These are phyloP conservation scores for Talaromyces sp. DNA, from an alignment of 2,329 filamentous ascomycete species.

Conservation along the genomic window DNA sequence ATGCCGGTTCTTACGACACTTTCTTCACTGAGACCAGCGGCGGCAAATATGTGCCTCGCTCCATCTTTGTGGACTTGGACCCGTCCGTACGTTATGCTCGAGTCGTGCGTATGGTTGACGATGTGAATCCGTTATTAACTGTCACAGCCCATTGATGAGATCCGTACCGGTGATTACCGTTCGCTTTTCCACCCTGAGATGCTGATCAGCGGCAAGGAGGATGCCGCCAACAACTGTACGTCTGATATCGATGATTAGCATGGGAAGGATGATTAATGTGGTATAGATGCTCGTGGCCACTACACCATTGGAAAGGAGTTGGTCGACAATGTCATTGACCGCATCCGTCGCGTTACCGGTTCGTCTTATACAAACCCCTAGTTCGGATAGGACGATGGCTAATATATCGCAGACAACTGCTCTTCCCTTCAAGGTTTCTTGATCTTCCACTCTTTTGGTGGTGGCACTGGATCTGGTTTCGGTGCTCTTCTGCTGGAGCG, in stretches of 20 bases:
- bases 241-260: not conserved
- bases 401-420: slow-evolving; percentile 52
- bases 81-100: slow-evolving; percentile 48
- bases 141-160: slow-evolving; percentile 58
- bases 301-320: slow-evolving; percentile 66
- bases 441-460: slow-evolving; percentile 65
- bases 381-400: not conserved
- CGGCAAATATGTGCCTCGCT: slow-evolving; percentile 64
- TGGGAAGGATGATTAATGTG: slow-evolving; percentile 16
- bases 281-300: slow-evolving; percentile 60
- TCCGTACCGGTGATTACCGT: slow-evolving; percentile 58
- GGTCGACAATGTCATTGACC: slow-evolving; percentile 59
- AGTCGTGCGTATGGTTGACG: not conserved
- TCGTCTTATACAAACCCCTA: slow-evolving; percentile 18
- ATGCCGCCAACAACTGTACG: slow-evolving; percentile 63
- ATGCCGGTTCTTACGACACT: slow-evolving; percentile 57
- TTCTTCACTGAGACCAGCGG: slow-evolving; percentile 61
- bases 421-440: slow-evolving; percentile 62
- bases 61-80: slow-evolving; percentile 63
- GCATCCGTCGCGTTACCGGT: slow-evolving; percentile 60
- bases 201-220: slow-evolving; percentile 63
- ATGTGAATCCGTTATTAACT: slow-evolving; percentile 13
- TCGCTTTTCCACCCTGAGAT: slow-evolving; percentile 62
- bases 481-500: slow-evolving; percentile 61
- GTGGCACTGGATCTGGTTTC: slow-evolving; percentile 63